These are phyloP conservation scores for Kodamaea suecica DNA, from an alignment of 1,139 yeast species.

Conservation along the genomic window DNA sequence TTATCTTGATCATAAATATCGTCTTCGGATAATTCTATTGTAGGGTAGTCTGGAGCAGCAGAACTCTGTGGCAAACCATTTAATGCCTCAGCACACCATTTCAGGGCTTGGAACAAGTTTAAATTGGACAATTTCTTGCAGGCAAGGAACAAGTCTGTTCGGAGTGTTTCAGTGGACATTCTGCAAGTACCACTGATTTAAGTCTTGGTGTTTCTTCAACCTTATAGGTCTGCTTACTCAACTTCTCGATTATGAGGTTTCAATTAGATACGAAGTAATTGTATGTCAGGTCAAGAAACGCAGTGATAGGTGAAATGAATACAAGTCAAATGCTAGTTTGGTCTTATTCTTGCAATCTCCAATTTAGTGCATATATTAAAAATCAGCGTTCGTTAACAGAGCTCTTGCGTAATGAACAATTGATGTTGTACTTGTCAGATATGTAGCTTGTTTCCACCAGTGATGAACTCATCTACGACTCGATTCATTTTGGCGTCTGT, in stretches of 20 bases:
- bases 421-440: no score
- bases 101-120: slow-evolving; percentile 64
- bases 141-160: slow-evolving; percentile 27
- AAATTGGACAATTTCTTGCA: slow-evolving; percentile 32
- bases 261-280: no score
- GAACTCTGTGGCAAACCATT: slow-evolving; percentile 31
- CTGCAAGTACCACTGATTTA: background rate
- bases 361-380: no score
- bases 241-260: no score
- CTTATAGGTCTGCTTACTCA: no score
- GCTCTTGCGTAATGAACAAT: no score
- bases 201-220: background rate
- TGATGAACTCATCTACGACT: background rate
- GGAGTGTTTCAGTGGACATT: slow-evolving; percentile 15
- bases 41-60: slow-evolving; percentile 15
- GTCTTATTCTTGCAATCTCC: no score
- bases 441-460: no score
- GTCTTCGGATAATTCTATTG: slow-evolving; percentile 13
- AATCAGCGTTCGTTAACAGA: no score
- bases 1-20: slow-evolving; percentile 38
- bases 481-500: background rate
- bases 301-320: no score
- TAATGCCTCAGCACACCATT: slow-evolving; percentile 83
- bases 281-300: no score
- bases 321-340: no score